Conservation (phyloP, 495 filamentous ascomycete genomes). For the Neurospora sp. region DNA sequence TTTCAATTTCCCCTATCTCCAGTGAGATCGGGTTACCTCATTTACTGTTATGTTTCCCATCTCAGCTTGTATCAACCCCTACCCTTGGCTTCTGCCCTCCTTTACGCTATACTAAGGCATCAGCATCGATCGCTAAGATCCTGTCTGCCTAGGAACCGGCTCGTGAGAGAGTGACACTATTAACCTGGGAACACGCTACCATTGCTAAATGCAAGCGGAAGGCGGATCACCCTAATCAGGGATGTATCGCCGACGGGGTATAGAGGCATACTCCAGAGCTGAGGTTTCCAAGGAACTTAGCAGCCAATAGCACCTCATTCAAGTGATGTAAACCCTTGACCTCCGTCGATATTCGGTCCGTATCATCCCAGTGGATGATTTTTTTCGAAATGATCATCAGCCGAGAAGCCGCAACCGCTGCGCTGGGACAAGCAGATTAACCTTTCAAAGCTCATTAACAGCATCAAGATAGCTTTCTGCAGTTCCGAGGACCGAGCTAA, state of each 20-base stretch:
- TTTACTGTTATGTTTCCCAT: background rate
- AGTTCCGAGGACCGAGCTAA: background rate
- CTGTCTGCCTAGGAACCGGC: background rate
- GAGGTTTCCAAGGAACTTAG: background rate
- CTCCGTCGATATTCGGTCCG: background rate
- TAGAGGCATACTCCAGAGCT: too few species aligned
- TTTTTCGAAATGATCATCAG: background rate
- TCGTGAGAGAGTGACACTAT: background rate
- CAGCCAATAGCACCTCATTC: background rate
- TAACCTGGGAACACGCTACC: background rate
- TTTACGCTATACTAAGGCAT: background rate
- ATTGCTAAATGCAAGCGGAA: background rate
- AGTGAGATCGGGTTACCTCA: background rate
- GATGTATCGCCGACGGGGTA: background rate
- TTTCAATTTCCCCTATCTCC: background rate
- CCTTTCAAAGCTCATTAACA: background rate
- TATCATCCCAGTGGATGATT: background rate
- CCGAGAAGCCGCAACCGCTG: background rate
- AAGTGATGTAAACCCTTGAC: background rate
- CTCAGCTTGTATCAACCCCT: background rate
- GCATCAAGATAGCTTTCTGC: background rate
- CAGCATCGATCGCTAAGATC: background rate
- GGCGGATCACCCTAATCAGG: background rate
- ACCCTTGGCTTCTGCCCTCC: background rate
- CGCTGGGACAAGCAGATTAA: background rate